Evolutionary conservation across 331 rosid species (phyloP).

Genomic region (Acacia pycnantha): DNA sequence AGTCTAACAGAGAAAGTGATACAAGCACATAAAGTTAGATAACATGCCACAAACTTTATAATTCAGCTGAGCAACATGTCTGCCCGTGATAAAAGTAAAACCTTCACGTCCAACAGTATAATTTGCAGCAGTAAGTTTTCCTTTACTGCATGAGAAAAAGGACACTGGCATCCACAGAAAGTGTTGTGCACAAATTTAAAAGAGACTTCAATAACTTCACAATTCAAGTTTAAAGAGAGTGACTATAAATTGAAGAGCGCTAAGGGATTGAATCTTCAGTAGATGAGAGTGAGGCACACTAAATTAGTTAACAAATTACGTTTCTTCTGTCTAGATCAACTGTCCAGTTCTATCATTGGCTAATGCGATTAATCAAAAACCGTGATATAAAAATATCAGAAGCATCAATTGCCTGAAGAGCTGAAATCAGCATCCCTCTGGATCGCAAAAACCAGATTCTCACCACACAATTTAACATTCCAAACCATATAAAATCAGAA

Average conservation of each 20-base stretch:
- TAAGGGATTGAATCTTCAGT: background rate
- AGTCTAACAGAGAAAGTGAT: no score
- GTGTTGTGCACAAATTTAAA: no score
- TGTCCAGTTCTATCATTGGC: background rate
- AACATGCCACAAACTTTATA: no score
- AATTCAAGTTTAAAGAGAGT: background rate
- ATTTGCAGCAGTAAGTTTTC: background rate
- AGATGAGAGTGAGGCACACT: background rate
- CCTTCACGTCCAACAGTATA: background rate
- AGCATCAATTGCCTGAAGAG: background rate
- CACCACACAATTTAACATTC: background rate
- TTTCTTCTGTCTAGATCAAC: background rate
- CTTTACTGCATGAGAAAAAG: background rate
- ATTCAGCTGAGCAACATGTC: no score
- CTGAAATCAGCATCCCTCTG: background rate
- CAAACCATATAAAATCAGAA: background rate
- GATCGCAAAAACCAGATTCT: constrained; percentile 1
- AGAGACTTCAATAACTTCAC: background rate
- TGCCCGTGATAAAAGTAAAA: background rate
- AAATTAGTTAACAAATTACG: background rate
- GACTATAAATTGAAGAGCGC: background rate
- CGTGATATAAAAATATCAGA: background rate
- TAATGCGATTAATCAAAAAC: no score
- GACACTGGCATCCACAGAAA: background rate
- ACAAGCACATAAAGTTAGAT: no score